Conservation (phyloP, 805 yeast genomes). For the Metschnikowia koreensis region DNA sequence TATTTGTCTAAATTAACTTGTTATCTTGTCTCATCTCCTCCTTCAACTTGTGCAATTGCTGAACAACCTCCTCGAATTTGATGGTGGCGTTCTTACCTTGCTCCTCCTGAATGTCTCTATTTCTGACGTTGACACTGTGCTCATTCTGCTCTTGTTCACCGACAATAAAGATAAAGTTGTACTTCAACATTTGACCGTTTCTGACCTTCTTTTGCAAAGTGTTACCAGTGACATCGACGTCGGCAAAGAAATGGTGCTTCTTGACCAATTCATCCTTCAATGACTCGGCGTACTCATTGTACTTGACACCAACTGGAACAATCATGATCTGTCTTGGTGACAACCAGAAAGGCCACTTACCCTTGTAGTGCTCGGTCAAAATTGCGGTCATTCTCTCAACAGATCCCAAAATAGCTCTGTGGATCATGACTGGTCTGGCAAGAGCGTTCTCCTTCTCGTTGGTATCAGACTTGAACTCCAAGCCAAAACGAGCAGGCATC, state of each 20-base stretch:
- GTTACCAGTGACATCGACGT: conserved; percentile 90
- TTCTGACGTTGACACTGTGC: conserved; percentile 87
- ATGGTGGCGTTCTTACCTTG: conserved; percentile 91
- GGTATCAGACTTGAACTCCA: conserved; percentile 69
- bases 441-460: conserved; percentile 57
- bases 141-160: conserved; percentile 90
- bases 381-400: conserved; percentile 99
- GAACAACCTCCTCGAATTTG: conserved; percentile 65
- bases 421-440: conserved; percentile 97
- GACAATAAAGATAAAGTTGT: conserved; percentile 93
- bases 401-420: conserved; percentile 97
- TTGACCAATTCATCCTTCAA: conserved; percentile 65
- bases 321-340: conserved; percentile 98
- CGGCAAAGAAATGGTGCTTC: conserved; percentile 81
- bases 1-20: conserved; percentile 22
- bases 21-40: conserved; percentile 76
- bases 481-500: conserved; percentile 88
- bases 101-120: conserved; percentile 89
- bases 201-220: conserved; percentile 98
- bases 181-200: conserved; percentile 90
- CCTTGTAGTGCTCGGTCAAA: conserved; percentile 95
- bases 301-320: conserved; percentile 95
- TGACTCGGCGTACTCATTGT: conserved; percentile 83
- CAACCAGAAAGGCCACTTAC: conserved; percentile 99
- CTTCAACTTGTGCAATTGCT: conserved; percentile 65